A percentile compares a stretch with the other conserved stretches of the same genome.
Evolutionary conservation across 164 flowering plant species (phyloP).

Genomic region (Brasenia schreberi): DNA sequence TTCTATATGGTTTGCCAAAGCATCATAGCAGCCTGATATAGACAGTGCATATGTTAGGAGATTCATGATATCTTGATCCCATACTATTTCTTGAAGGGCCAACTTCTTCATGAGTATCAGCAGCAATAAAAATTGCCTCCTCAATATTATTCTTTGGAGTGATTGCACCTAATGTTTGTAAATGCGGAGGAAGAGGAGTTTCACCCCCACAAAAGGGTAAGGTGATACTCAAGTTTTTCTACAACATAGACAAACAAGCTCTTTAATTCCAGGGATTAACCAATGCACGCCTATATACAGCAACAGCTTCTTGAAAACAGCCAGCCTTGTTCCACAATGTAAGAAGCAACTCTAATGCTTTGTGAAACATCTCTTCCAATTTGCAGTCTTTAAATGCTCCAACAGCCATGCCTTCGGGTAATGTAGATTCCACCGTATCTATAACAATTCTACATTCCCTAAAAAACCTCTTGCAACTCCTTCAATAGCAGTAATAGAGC

Average conservation of each 20-base stretch:
- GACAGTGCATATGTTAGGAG: constrained; percentile 72
- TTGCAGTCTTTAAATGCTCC: constrained; percentile 54
- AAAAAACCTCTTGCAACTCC: constrained; percentile 53
- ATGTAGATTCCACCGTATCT: constrained; percentile 73
- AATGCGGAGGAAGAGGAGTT: constrained; percentile 37
- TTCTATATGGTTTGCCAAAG: constrained; percentile 66
- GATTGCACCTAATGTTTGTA: constrained; percentile 27
- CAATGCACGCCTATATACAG: constrained; percentile 68
- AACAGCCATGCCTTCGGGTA: constrained; percentile 60
- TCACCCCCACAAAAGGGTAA: constrained; percentile 79
- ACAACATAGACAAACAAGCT: constrained; percentile 51
- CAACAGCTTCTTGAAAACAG: constrained; percentile 58
- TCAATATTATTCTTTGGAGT: constrained; percentile 40
- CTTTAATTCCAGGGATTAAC: constrained; percentile 74
- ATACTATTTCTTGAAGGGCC: constrained; percentile 35
- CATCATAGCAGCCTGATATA: constrained; percentile 41
- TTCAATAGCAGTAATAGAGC: too few species aligned
- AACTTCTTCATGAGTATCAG: constrained; percentile 58
- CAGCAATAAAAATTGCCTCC: constrained; percentile 77
- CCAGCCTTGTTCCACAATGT: constrained; percentile 68
- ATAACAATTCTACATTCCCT: constrained; percentile 70
- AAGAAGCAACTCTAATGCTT: constrained; percentile 75
- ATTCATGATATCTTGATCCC: constrained; percentile 84
- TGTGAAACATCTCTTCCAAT: constrained; percentile 84
- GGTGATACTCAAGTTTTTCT: constrained; percentile 56